Evolutionary conservation across 108 stramenopile species (phyloP).

Genomic region (Conticribra weissflogii): DNA sequence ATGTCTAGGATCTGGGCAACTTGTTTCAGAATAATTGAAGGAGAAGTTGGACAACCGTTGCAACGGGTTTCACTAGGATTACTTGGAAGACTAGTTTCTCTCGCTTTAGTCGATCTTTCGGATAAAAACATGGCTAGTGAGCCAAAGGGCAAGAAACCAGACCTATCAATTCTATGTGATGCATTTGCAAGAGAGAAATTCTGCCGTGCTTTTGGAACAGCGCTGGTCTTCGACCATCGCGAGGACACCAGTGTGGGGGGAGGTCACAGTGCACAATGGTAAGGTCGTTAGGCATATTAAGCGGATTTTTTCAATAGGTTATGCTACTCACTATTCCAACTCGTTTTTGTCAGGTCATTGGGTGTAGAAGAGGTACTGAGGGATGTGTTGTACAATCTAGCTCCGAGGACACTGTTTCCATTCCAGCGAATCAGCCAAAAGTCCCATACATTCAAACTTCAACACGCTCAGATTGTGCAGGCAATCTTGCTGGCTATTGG

Average conservation of each 20-base stretch:
- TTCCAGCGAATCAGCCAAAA: conserved; percentile 81
- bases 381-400: conserved; percentile 76
- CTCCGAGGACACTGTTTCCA: conserved; percentile 76
- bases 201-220: conserved; percentile 67
- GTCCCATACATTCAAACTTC: conserved; percentile 76
- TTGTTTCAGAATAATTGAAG: conserved; percentile 71
- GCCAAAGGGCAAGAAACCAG: conserved; percentile 14
- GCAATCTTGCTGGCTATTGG: conserved; percentile 57
- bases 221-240: conserved; percentile 82
- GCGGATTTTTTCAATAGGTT: too few species aligned
- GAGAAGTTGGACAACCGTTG: conserved; percentile 83
- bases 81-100: conserved; percentile 68
- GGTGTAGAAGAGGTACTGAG: conserved; percentile 85
- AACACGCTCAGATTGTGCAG: conserved; percentile 78
- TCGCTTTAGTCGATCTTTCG: conserved; percentile 49
- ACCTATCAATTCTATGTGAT: conserved; percentile 40
- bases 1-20: conserved; percentile 57
- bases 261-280: conserved; percentile 81
- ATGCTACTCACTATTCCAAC: too few species aligned
- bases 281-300: conserved; percentile 75
- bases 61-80: conserved; percentile 84
- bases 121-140: conserved; percentile 6
- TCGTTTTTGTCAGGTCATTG: conserved; percentile 57
- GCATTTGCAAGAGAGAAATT: conserved; percentile 58
- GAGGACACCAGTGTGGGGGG: conserved; percentile 87